Conservation (phyloP, 2,329 filamentous ascomycete genomes). For the Hymenoscyphus scutula region DNA sequence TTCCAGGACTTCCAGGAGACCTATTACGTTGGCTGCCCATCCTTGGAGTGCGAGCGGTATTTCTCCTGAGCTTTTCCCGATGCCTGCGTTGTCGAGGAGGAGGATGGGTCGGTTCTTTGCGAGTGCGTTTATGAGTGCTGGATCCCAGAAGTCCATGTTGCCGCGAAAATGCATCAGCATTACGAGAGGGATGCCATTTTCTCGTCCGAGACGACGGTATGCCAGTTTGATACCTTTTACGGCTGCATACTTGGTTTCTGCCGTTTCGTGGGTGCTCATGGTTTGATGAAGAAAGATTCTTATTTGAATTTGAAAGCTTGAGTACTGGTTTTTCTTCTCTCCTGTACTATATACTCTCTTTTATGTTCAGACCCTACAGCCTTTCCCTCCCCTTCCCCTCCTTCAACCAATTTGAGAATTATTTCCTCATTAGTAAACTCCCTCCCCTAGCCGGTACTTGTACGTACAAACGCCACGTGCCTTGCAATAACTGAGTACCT, state of each 20-base stretch:
- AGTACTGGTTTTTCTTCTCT: background rate
- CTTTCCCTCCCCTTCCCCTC: background rate
- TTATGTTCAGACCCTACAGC: background rate
- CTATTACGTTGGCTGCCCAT: slow-evolving; percentile 34
- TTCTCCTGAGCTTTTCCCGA: slow-evolving; percentile 36
- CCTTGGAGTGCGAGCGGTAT: slow-evolving; percentile 33
- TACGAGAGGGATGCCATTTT: slow-evolving; percentile 27
- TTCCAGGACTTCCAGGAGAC: slow-evolving; percentile 33
- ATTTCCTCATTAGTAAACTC: background rate
- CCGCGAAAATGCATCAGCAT: slow-evolving; percentile 33
- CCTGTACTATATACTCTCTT: background rate
- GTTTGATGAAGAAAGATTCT: background rate
- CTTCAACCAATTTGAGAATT: background rate
- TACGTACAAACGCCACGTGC: no score
- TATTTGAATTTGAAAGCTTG: background rate
- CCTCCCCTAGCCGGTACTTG: no score
- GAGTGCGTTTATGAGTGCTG: slow-evolving; percentile 37
- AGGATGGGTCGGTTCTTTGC: slow-evolving; percentile 35
- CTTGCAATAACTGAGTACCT: no score
- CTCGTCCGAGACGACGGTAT: slow-evolving; percentile 27
- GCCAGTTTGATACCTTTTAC: slow-evolving; percentile 27
- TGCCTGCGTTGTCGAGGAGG: slow-evolving; percentile 39
- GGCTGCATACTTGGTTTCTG: slow-evolving; percentile 25
- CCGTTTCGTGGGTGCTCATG: slow-evolving; percentile 30
- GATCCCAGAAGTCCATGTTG: slow-evolving; percentile 34